Conservation (phyloP, 2,329 filamentous ascomycete genomes). For the Sporothrix dimorphospora region DNA sequence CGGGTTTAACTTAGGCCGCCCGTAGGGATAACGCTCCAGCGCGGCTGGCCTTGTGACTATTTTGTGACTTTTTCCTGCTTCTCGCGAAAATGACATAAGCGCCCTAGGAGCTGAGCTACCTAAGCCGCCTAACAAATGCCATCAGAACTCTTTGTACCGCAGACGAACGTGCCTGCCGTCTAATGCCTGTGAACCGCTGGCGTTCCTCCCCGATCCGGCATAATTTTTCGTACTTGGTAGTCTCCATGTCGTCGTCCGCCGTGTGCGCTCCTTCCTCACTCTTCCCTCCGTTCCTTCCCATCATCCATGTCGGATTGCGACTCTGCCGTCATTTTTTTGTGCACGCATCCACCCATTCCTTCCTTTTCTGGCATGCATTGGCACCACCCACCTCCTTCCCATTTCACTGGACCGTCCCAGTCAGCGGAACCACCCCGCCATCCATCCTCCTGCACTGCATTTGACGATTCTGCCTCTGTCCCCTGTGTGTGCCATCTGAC, state of each 20-base stretch:
- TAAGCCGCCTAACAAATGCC: not conserved
- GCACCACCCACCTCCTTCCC: not conserved
- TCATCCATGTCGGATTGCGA: not conserved
- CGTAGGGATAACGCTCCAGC: not conserved
- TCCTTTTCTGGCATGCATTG: not conserved
- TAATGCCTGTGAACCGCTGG: not conserved
- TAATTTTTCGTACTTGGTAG: not conserved
- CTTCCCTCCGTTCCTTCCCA: not conserved
- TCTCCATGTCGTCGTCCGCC: not conserved
- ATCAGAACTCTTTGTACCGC: not conserved
- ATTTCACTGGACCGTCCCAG: conserved; percentile 3
- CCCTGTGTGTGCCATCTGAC: not conserved
- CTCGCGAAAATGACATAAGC: conserved; percentile 19
- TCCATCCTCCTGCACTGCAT: not conserved
- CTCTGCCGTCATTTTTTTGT: not conserved
- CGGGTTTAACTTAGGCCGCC: conserved; percentile 9
- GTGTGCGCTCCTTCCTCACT: not conserved
- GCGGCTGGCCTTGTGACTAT: conserved; percentile 6
- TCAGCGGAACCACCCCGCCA: conserved; percentile 19
- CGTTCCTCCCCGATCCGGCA: conserved; percentile 20
- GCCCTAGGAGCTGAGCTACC: not conserved
- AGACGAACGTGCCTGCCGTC: not conserved
- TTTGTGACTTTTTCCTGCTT: conserved; percentile 12
- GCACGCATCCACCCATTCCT: not conserved
- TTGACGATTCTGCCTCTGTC: not conserved